A percentile compares a stretch with the other conserved stretches of the same genome.
These are phyloP conservation scores for Periconia digitata DNA, from an alignment of 2,329 filamentous ascomycete genomes.

Conservation along the genomic window DNA sequence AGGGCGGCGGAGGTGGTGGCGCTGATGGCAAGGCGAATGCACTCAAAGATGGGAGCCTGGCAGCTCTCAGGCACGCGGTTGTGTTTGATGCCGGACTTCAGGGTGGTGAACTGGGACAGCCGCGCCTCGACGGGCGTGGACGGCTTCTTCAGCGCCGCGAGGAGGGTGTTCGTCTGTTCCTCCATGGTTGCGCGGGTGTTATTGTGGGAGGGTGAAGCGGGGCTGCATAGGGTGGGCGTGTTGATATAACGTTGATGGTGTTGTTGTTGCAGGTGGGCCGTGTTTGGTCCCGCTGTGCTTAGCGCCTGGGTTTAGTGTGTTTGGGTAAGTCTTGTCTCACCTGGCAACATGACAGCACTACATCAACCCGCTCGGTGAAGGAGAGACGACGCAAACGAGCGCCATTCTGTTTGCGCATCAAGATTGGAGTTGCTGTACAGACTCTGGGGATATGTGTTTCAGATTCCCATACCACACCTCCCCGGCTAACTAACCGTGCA, in stretches of 20 bases:
- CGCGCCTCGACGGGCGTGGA: conserved; percentile 71
- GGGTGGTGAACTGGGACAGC: conserved; percentile 67
- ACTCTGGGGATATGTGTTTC: no score
- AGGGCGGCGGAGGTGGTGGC: conserved; percentile 74
- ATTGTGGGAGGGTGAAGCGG: conserved; percentile 21
- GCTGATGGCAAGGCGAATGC: conserved; percentile 71
- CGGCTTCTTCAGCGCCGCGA: conserved; percentile 59
- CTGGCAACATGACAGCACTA: neutral
- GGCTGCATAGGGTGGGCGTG: conserved; percentile 5
- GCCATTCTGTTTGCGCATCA: no score
- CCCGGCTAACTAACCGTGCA: no score
- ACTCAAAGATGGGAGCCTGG: conserved; percentile 77
- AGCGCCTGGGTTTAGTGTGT: conserved; percentile 8
- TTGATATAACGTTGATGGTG: conserved; percentile 11
- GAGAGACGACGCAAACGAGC: no score
- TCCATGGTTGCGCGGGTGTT: conserved; percentile 52
- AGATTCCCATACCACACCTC: no score
- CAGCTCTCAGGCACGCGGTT: conserved; percentile 78
- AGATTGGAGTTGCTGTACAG: no score
- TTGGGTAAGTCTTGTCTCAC: neutral
- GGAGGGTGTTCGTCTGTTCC: conserved; percentile 56
- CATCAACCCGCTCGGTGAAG: neutral
- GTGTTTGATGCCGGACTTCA: conserved; percentile 91
- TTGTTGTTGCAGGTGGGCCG: conserved; percentile 9
- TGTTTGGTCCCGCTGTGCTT: conserved; percentile 1